Evolutionary conservation across 2,329 filamentous ascomycete genomes (phyloP), one percentile per base, ranked within the genome.

Genomic region (Zalaria obscura): DNA sequence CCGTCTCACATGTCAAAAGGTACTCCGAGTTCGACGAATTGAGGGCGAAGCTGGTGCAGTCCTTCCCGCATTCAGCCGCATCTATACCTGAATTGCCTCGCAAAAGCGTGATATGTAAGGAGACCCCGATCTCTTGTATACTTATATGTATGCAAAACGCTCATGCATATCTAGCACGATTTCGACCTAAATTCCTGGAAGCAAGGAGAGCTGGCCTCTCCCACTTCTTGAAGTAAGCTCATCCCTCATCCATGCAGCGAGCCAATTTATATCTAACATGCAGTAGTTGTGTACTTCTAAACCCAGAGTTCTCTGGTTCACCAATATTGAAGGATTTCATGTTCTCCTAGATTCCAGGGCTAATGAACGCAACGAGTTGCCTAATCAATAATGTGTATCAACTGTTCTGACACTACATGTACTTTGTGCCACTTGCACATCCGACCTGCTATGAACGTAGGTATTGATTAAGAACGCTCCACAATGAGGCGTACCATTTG

Each of bases 11-110:
- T 32, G 18, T 4, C 27, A 40, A 18, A 38, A 68, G 88, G 58
- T 96, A 95, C 62, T 95, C 88, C 0, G 89, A 96, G 59, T 96
- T 96, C 56, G 86, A 93, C 58, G 77, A 83, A 42, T 73, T 98
- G 46, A 76, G 87, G 41, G 65, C 71, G 39, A 77, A 78, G 49
- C 72, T 98, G 18, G 67, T 86, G 35, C 69, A 73, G 52, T 84
- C 86, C 1, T 96, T 96, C 52, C 89, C 91, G 4, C 75, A 80
- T 51, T 88, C 88, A 25, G 78, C 77, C 54, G 83, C 75, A 25
- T 85, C 87, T n/a, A 77, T 98, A 56, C 91, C 91, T n/a, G 70
- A 76, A 31, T 68, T 98, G 45, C 91, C 91, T 36, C 85, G 86
- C 29, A 98, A 98, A 65, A 93, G 85, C 57, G 69, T 93, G 40